These are phyloP conservation scores for Tubosaeta sp. DNA, from an alignment of 768 basidiomycete species.

Conservation along the genomic window DNA sequence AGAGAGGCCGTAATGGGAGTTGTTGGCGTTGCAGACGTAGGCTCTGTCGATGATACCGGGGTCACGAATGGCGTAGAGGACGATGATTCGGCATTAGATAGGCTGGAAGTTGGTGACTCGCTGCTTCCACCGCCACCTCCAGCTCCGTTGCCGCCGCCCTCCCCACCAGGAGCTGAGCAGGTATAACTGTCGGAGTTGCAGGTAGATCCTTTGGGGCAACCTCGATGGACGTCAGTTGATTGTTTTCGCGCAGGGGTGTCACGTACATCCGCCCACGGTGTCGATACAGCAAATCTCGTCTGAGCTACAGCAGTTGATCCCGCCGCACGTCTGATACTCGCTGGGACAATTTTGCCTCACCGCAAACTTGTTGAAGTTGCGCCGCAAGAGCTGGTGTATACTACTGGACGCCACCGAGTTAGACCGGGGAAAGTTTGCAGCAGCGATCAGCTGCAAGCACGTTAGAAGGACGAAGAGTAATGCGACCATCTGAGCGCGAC, in stretches of 20 bases:
- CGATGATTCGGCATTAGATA: neutral
- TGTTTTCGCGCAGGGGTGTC: neutral
- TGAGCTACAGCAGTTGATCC: slow-evolving; percentile 11
- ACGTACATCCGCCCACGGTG: slow-evolving; percentile 21
- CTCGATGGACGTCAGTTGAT: slow-evolving; percentile 7
- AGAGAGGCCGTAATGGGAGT: neutral
- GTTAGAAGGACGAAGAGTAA: slow-evolving; percentile 11
- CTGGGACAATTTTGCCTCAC: slow-evolving; percentile 5
- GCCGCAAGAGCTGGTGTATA: slow-evolving; percentile 11
- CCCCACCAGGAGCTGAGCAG: neutral
- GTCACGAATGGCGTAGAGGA: neutral
- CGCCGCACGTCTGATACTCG: slow-evolving; percentile 16
- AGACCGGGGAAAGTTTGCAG: neutral
- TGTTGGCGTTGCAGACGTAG: no score
- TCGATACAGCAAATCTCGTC: slow-evolving; percentile 20
- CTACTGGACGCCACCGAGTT: neutral
- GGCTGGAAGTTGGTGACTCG: neutral
- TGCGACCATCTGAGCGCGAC: slow-evolving; percentile 6
- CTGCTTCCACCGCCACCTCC: neutral
- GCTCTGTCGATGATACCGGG: neutral
- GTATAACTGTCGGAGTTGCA: slow-evolving; percentile 6
- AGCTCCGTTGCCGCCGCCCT: no score
- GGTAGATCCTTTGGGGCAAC: slow-evolving; percentile 13
- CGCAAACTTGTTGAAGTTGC: slow-evolving; percentile 4
- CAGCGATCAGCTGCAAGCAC: slow-evolving; percentile 8